Percentiles rank a stretch among this genome's conserved stretches.
phyloP scores from a whole-genome alignment of 805 yeast species.

The Ogataea wickerhamii region DNA sequence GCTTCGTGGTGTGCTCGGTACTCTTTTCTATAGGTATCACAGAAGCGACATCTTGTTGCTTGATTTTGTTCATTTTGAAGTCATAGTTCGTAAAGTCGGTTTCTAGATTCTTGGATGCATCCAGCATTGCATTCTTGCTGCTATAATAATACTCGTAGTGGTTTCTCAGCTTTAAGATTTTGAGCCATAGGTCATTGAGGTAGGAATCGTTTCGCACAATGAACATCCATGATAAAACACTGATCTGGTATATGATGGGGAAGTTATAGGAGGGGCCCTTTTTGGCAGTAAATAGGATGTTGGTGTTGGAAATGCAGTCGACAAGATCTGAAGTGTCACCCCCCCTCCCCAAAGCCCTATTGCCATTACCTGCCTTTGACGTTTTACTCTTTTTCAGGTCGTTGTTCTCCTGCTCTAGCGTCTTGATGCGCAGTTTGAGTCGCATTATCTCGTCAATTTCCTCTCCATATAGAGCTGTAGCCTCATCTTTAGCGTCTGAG shows the following conservation, averaged over 20 bases:
- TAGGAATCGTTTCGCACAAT: slow-evolving; percentile 58
- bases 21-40: slow-evolving; percentile 25
- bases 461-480: slow-evolving; percentile 4
- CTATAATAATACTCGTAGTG: slow-evolving; percentile 36
- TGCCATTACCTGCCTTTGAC: slow-evolving; percentile 1
- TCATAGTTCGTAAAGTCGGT: slow-evolving; percentile 32
- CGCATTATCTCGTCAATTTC: slow-evolving; percentile 23
- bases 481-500: slow-evolving; percentile 2
- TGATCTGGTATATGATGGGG: slow-evolving; percentile 36
- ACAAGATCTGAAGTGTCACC: slow-evolving; percentile 27
- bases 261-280: slow-evolving; percentile 33
- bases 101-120: slow-evolving; percentile 30
- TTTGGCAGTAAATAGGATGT: slow-evolving; percentile 35
- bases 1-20: slow-evolving; percentile 30
- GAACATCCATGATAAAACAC: slow-evolving; percentile 57
- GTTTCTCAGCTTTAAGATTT: slow-evolving; percentile 33
- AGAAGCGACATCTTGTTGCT: slow-evolving; percentile 15
- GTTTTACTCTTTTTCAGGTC: slow-evolving; percentile 18
- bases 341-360: slow-evolving; percentile 11
- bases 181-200: slow-evolving; percentile 49
- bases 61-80: slow-evolving; percentile 22
- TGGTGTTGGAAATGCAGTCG: slow-evolving; percentile 33
- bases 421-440: slow-evolving; percentile 25
- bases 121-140: slow-evolving; percentile 28
- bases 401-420: slow-evolving; percentile 26